A percentile compares a stretch with the other conserved stretches of the same genome.
These are phyloP conservation scores for Mucor racemosus DNA, from an alignment of 371 early-diverging fungal species.

Conservation along the genomic window DNA sequence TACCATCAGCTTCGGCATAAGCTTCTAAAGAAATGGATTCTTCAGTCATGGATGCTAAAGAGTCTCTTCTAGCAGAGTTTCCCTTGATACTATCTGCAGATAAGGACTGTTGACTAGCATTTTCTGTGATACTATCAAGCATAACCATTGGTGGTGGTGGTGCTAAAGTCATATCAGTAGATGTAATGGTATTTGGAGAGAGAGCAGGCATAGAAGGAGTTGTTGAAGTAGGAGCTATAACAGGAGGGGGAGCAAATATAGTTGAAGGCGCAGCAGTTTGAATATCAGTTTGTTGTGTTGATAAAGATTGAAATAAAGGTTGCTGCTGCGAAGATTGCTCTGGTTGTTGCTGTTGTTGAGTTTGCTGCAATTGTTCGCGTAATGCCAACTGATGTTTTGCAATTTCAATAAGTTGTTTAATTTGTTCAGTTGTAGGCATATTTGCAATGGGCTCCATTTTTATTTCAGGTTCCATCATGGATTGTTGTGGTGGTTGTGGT, in stretches of 20 bases:
- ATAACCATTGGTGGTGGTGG: neutral
- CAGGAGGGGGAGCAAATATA: constrained; percentile 26
- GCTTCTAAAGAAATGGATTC: constrained; percentile 32
- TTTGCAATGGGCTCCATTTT: constrained; percentile 8
- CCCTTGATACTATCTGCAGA: neutral
- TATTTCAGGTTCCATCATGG: constrained; percentile 8
- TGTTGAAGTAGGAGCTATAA: neutral
- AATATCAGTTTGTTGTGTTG: constrained; percentile 7
- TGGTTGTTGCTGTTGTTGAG: constrained; percentile 11
- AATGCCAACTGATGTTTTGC: constrained; percentile 47
- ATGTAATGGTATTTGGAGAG: constrained; percentile 6
- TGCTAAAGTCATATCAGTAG: constrained; percentile 5
- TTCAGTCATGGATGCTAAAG: constrained; percentile 18
- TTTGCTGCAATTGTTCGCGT: constrained; percentile 29
- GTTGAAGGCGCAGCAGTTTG: constrained; percentile 30
- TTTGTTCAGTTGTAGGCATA: constrained; percentile 49
- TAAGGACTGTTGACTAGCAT: neutral
- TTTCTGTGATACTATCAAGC: neutral
- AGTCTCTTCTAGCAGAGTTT: constrained; percentile 13
- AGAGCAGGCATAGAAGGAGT: constrained; percentile 11
- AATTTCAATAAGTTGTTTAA: constrained; percentile 49
- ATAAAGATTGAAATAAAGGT: constrained; percentile 6
- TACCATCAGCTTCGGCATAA: constrained; percentile 42
- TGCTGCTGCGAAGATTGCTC: neutral
- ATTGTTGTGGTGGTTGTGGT: neutral